Evolutionary conservation across 495 filamentous ascomycete genomes (phyloP).

Genomic region (Parathielavia hyrcaniae): DNA sequence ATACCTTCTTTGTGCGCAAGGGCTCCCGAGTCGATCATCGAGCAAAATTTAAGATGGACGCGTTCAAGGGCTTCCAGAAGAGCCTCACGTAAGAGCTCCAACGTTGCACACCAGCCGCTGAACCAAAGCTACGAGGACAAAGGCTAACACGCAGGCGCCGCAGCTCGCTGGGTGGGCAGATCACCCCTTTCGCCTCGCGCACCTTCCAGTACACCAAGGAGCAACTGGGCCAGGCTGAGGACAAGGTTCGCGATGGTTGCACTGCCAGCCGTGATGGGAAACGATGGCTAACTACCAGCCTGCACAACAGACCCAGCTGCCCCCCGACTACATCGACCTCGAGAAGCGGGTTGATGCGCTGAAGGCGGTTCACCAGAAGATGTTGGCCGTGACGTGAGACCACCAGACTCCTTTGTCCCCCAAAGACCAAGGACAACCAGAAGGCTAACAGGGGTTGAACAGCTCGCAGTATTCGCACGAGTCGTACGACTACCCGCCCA

Average conservation of each 20-base stretch:
- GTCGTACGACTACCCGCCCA: slow-evolving; percentile 98
- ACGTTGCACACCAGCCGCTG: not conserved
- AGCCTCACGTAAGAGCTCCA: slow-evolving; percentile 29
- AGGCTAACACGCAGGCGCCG: slow-evolving; percentile 20
- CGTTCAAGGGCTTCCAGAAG: slow-evolving; percentile 35
- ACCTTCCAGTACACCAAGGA: slow-evolving; percentile 97
- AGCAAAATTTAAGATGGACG: slow-evolving; percentile 26
- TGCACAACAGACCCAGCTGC: slow-evolving; percentile 72
- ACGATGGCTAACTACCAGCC: slow-evolving; percentile 12
- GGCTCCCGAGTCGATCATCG: not conserved
- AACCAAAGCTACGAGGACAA: not conserved
- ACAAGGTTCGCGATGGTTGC: slow-evolving; percentile 57
- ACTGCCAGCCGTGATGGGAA: not conserved
- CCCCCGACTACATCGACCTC: slow-evolving; percentile 94
- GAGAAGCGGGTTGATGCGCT: slow-evolving; percentile 98
- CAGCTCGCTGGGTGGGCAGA: slow-evolving; percentile 45
- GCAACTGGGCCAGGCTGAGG: slow-evolving; percentile 89
- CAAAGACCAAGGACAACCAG: no score
- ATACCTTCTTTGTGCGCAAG: not conserved
- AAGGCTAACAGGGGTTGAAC: slow-evolving; percentile 3
- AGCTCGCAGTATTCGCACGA: slow-evolving; percentile 95
- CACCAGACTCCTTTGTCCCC: slow-evolving; percentile 14
- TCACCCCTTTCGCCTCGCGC: slow-evolving; percentile 87
- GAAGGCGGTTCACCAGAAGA: slow-evolving; percentile 93
- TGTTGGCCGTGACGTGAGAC: slow-evolving; percentile 88